Conservation (phyloP, 176 grass and related monocot genomes). For the Poa pratensis region DNA sequence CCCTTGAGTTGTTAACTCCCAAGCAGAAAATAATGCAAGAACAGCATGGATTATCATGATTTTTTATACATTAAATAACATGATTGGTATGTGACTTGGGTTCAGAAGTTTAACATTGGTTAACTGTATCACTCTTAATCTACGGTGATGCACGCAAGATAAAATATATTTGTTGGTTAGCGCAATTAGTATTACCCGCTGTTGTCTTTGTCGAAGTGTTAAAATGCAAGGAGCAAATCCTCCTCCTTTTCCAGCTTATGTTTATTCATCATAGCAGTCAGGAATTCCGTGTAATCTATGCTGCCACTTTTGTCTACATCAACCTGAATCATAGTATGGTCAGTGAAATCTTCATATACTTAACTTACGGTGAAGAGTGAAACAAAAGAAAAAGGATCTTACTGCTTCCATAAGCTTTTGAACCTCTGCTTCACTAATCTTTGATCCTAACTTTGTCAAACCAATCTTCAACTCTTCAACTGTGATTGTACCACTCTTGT, state of each 20-base stretch:
- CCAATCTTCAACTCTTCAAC: conserved; percentile 74
- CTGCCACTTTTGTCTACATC: conserved; percentile 82
- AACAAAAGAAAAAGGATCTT: conserved; percentile 44
- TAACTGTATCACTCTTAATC: not conserved
- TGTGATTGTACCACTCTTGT: conserved; percentile 78
- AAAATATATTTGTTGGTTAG: conserved; percentile 19
- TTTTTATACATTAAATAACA: not conserved
- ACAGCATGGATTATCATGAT: not conserved
- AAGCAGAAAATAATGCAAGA: conserved; percentile 24
- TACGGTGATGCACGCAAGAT: not conserved
- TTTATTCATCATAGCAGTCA: conserved; percentile 80
- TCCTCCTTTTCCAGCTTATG: conserved; percentile 84
- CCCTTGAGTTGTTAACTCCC: not conserved
- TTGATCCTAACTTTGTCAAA: conserved; percentile 62
- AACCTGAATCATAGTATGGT: conserved; percentile 56
- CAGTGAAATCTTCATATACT: conserved; percentile 12
- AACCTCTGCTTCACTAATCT: conserved; percentile 63
- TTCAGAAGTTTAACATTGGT: not conserved
- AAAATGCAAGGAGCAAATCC: conserved; percentile 66
- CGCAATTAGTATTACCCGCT: conserved; percentile 61
- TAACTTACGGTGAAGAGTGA: conserved; percentile 13
- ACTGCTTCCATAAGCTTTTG: conserved; percentile 80
- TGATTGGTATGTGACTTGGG: not conserved
- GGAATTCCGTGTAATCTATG: conserved; percentile 85
- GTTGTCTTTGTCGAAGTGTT: conserved; percentile 80